A percentile compares a stretch with the other conserved stretches of the same genome.
These are phyloP conservation scores for Xylaria sp. DNA, from an alignment of 2,329 filamentous ascomycete genomes.

Conservation along the genomic window DNA sequence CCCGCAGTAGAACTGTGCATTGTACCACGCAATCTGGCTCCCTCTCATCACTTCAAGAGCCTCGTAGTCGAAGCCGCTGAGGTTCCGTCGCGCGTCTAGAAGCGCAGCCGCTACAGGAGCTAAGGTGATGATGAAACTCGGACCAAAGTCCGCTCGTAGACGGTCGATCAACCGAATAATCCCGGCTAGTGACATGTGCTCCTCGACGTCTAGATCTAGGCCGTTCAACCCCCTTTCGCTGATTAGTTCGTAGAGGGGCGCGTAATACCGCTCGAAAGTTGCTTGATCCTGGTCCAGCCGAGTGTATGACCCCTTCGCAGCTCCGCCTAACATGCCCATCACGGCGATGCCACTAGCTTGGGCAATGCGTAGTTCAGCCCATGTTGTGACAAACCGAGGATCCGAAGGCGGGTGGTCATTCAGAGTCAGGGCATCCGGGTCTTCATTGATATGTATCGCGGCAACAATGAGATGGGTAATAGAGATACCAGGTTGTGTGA, in stretches of 20 bases:
- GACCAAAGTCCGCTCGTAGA: constrained; percentile 68
- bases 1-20: constrained; percentile 83
- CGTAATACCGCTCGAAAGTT: constrained; percentile 73
- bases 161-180: constrained; percentile 68
- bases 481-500: constrained; percentile 45
- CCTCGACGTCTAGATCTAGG: constrained; percentile 77
- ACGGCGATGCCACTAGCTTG: constrained; percentile 74
- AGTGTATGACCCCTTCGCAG: constrained; percentile 72
- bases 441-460: constrained; percentile 77
- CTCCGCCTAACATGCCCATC: constrained; percentile 82
- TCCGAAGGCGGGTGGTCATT: constrained; percentile 74
- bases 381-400: constrained; percentile 67
- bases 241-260: constrained; percentile 66
- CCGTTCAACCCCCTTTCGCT: constrained; percentile 64
- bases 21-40: constrained; percentile 75
- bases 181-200: constrained; percentile 68
- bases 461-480: constrained; percentile 78
- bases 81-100: constrained; percentile 63
- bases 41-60: constrained; percentile 69
- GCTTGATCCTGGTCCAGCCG: constrained; percentile 56
- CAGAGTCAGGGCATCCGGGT: constrained; percentile 68
- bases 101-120: constrained; percentile 79
- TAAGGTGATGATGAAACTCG: constrained; percentile 73
- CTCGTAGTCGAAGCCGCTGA: constrained; percentile 78
- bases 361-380: constrained; percentile 72